Conservation (phyloP, 805 yeast genomes). For the Ogataea allantospora region DNA sequence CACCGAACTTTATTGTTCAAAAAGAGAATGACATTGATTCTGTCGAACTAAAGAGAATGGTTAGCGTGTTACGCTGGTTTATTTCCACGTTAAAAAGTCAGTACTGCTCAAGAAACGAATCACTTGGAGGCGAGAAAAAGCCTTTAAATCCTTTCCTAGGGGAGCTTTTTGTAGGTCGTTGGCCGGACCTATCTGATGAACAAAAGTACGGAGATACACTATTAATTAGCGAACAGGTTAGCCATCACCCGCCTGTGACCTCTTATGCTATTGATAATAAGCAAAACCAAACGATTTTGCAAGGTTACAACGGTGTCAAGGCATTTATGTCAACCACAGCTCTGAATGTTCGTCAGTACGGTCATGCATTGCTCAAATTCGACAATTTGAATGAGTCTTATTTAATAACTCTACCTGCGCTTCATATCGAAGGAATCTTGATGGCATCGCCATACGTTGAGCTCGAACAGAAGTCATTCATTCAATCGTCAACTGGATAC, state of each 20-base stretch:
- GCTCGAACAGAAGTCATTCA: constrained; percentile 82
- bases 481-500: constrained; percentile 81
- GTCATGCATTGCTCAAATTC: constrained; percentile 77
- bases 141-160: constrained; percentile 96
- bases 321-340: constrained; percentile 78
- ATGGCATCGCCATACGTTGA: constrained; percentile 94
- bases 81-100: constrained; percentile 89
- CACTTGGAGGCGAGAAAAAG: constrained; percentile 93
- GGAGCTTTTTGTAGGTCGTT: constrained; percentile 87
- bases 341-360: constrained; percentile 84
- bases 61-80: constrained; percentile 89
- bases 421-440: constrained; percentile 91
- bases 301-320: constrained; percentile 88
- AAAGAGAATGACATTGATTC: constrained; percentile 43
- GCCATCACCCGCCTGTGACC: constrained; percentile 98
- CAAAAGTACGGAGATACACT: constrained; percentile 69
- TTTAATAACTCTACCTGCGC: constrained; percentile 85
- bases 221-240: constrained; percentile 85
- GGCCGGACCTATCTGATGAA: constrained; percentile 57
- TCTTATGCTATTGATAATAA: constrained; percentile 82
- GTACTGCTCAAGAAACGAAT: constrained; percentile 88
- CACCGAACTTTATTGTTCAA: constrained; percentile 52
- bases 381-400: constrained; percentile 64
- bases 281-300: constrained; percentile 61
- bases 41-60: constrained; percentile 60